Base-by-base conservation (phyloP, 768 basidiomycete genomes). In the Pleurotus eryngii region DNA sequence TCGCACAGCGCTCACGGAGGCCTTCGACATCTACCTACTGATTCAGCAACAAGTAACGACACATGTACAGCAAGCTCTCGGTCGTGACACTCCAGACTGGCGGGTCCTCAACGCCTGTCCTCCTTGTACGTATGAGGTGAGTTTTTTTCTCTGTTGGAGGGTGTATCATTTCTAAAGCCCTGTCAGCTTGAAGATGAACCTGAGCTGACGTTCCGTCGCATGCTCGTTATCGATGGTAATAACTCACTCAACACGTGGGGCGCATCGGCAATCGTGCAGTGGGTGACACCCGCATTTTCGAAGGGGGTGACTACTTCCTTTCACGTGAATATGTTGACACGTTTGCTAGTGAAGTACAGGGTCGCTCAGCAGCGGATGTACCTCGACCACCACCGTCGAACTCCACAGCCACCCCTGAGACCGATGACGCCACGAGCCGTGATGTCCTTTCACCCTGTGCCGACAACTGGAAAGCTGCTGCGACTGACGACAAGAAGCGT, bases 81-180 rank as follows among this genome's bases (percentile, higher is more conserved):
- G 58, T 3, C 62, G 66, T 1, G 54, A 71, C 30, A 17, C 47
- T 3, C 57, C 63, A 1, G 40, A 66, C 22, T 73, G 68, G 70
- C 57, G 63, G 2, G 30, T 72, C 1, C 27, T 60, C 35, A 61
- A 72, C 56, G 56, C 64, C 2, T 72, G 68, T 46, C 66, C 70
- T 0, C 43, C 65, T 1, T 73, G 72, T 56, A 64, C 62, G 0
- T 69, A 71, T 56, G 63, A 64, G 37, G 39, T 42, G 39, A 42
- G 39, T 42, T 42, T 58, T 58, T 69, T 42, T 42, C 39, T 42
- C 39, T 42, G 14, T 42, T 17, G 17, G 39, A 17, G 12, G 39
- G 17, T 17, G 17, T 42, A 42, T 42, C 14, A 17, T 12, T 42
- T 42, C 14, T 12, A 12, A 42, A 37, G 14, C 38, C 20, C 12